A percentile compares a stretch with the other conserved stretches of the same genome.
These are phyloP conservation scores for Carallia brachiata DNA, from an alignment of 345 rosid species.

Conservation along the genomic window DNA sequence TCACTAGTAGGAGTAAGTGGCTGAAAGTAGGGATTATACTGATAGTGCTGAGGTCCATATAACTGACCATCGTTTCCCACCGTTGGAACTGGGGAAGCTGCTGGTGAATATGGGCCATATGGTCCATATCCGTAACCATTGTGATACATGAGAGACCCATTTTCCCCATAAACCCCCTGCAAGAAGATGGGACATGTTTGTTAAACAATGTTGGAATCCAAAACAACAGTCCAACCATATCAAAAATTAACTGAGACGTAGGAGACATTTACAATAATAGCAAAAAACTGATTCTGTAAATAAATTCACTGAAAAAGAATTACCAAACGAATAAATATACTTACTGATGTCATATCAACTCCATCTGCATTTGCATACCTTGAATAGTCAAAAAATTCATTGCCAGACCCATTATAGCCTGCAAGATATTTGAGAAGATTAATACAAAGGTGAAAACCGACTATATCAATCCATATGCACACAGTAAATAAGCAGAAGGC, in stretches of 20 bases:
- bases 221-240: no score
- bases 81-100: conserved; percentile 72
- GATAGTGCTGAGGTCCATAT: conserved; percentile 86
- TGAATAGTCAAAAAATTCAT: conserved; percentile 61
- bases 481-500: background rate
- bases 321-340: conserved; percentile 5
- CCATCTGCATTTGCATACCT: conserved; percentile 55
- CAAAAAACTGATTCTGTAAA: no score
- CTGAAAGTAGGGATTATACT: conserved; percentile 76
- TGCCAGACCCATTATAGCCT: conserved; percentile 53
- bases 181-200: background rate
- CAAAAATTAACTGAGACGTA: no score
- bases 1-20: conserved; percentile 52
- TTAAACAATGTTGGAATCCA: no score
- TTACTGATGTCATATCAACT: conserved; percentile 59
- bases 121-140: conserved; percentile 67
- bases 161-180: conserved; percentile 80
- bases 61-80: conserved; percentile 76
- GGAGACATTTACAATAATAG: no score
- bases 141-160: conserved; percentile 71
- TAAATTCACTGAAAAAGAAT: no score
- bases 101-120: conserved; percentile 82
- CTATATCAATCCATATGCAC: background rate
- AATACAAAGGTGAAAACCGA: background rate
- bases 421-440: background rate